Percentiles rank a stretch among this genome's conserved stretches.
Conservation (phyloP, 1,139 yeast genomes). For the Geotrichum aggregatum region DNA sequence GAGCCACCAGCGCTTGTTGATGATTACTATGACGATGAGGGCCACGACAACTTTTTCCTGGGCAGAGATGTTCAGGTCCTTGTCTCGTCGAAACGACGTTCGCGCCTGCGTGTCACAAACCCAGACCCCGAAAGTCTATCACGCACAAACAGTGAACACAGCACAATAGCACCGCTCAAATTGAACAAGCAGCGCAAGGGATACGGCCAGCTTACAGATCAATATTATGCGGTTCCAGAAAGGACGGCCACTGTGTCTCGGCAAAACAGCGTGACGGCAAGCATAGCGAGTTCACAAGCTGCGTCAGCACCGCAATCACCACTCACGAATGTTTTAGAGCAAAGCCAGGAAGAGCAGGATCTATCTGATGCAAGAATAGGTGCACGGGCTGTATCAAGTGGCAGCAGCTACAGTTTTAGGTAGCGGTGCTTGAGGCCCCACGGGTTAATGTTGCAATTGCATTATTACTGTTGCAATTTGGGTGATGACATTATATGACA, state of each 20-base stretch:
- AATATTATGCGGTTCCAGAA: neutral
- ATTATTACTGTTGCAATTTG: too few relatives aligned
- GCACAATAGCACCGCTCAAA: conserved; percentile 17
- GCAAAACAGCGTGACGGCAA: conserved; percentile 1
- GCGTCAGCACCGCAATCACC: neutral
- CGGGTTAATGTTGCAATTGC: too few relatives aligned
- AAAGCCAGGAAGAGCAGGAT: conserved; percentile 3
- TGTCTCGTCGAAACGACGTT: conserved; percentile 65
- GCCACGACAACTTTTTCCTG: conserved; percentile 43
- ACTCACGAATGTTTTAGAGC: neutral
- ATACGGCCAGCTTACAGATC: conserved; percentile 1
- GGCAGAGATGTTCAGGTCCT: conserved; percentile 67
- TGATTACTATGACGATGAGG: conserved; percentile 32
- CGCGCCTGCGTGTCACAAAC: conserved; percentile 59
- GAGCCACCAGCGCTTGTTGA: conserved; percentile 8
- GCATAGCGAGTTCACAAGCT: conserved; percentile 1
- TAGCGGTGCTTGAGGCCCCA: neutral
- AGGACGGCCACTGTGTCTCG: too few relatives aligned
- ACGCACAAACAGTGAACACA: conserved; percentile 20
- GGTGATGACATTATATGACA: neutral
- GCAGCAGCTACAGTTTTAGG: conserved; percentile 11
- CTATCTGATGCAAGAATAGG: conserved; percentile 10
- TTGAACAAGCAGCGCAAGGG: conserved; percentile 13
- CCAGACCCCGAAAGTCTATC: conserved; percentile 42
- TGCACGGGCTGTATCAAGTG: conserved; percentile 16